Percentiles rank a stretch among this genome's conserved stretches.
phyloP scores from a whole-genome alignment of 495 filamentous ascomycete species.

The Daldinia grandis region DNA sequence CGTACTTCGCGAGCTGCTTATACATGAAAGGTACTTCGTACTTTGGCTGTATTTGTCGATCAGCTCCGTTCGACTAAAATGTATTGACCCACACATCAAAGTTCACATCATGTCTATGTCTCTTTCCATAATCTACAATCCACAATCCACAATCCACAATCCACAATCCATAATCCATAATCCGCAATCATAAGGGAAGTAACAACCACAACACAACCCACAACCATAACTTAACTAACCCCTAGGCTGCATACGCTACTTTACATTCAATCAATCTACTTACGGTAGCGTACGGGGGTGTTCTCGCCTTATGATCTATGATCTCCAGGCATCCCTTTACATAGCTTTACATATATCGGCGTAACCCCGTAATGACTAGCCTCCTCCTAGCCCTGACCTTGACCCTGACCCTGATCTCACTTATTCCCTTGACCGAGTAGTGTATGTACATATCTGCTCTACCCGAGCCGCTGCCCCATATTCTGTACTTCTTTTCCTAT shows the following conservation, averaged over 20 bases:
- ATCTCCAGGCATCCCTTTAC: conserved; percentile 29
- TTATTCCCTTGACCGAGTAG: conserved; percentile 34
- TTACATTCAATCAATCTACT: neutral
- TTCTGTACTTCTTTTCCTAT: conserved; percentile 11
- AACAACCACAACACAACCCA: neutral
- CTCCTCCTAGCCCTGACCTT: conserved; percentile 1
- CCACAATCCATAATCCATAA: neutral
- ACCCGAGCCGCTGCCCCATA: conserved; percentile 29
- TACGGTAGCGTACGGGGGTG: neutral
- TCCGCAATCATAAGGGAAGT: neutral
- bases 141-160: conserved; percentile 16
- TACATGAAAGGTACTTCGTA: conserved; percentile 29
- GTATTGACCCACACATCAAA: conserved; percentile 38
- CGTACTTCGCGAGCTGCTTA: neutral
- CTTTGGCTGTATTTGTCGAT: conserved; percentile 37
- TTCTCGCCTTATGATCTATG: conserved; percentile 39
- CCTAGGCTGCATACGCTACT: neutral
- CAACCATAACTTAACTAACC: neutral
- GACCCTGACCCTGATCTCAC: conserved; percentile 16
- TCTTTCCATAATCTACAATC: conserved; percentile 21
- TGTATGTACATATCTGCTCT: conserved; percentile 11
- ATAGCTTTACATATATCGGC: conserved; percentile 34
- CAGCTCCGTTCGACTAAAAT: conserved; percentile 41
- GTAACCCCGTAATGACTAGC: conserved; percentile 32
- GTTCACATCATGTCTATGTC: conserved; percentile 26